phyloP scores from a whole-genome alignment of 2,329 filamentous ascomycete genomes.

The Cladophialophora chaetospira region DNA sequence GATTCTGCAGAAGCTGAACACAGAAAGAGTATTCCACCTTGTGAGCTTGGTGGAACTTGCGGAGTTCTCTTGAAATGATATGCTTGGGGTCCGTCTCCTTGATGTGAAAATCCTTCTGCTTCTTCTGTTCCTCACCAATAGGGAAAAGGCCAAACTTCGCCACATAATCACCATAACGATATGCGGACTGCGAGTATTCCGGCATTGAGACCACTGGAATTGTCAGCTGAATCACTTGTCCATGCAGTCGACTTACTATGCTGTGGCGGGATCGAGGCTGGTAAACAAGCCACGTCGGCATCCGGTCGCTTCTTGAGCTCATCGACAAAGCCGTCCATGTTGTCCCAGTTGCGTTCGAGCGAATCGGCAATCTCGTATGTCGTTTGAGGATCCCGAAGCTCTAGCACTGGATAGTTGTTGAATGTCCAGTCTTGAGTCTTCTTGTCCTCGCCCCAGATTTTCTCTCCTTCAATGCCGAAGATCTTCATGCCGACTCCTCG shows the following conservation, averaged over 20 bases:
- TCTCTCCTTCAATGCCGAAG: constrained; percentile 27
- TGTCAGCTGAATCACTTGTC: not conserved
- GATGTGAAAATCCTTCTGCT: constrained; percentile 17
- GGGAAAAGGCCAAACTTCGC: constrained; percentile 28
- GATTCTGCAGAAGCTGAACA: constrained; percentile 34
- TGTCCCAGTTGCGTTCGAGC: constrained; percentile 26
- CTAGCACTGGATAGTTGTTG: constrained; percentile 30
- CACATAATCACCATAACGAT: constrained; percentile 28
- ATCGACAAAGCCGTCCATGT: constrained; percentile 23
- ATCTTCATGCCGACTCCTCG: constrained; percentile 30
- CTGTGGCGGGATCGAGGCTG: constrained; percentile 21
- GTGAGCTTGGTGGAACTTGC: constrained; percentile 25
- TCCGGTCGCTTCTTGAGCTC: constrained; percentile 22
- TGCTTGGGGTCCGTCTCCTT: constrained; percentile 27
- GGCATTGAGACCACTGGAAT: constrained; percentile 27
- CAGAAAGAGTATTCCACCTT: constrained; percentile 29
- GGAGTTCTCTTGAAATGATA: constrained; percentile 24
- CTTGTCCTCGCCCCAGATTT: constrained; percentile 31
- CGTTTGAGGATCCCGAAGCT: constrained; percentile 21
- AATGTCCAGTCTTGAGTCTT: constrained; percentile 29
- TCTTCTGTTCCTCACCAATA: constrained; percentile 24
- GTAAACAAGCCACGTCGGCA: constrained; percentile 20
- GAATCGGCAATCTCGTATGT: constrained; percentile 28
- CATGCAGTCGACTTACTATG: constrained; percentile 11
- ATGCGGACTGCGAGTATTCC: constrained; percentile 28